A percentile compares a stretch with the other conserved stretches of the same genome.
phyloP scores from a whole-genome alignment of 768 basidiomycete genomes.

The Leucosporidium creatinivorum region DNA sequence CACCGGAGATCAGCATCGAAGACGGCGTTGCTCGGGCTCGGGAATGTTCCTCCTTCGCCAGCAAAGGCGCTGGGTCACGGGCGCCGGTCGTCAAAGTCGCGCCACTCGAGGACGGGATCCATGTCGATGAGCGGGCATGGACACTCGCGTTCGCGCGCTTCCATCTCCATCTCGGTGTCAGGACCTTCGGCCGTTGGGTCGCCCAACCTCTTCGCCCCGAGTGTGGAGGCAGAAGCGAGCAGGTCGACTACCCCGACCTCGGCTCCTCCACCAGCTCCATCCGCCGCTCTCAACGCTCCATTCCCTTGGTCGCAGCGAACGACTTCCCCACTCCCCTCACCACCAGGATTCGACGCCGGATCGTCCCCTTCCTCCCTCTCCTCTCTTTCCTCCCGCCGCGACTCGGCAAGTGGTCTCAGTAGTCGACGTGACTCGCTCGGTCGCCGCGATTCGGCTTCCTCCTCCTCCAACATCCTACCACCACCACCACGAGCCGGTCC shows the following conservation, averaged over 20 bases:
- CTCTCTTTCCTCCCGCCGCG: too few relatives aligned
- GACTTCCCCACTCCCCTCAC: background rate
- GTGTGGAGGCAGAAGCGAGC: background rate
- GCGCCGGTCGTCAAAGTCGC: background rate
- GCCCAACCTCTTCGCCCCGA: background rate
- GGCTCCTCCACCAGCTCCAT: background rate
- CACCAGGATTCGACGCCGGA: background rate
- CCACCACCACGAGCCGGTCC: conserved; percentile 13
- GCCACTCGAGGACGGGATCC: background rate
- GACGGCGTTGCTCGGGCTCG: conserved; percentile 11
- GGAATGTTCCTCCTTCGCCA: background rate
- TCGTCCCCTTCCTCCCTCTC: background rate
- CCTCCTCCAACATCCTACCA: conserved; percentile 2
- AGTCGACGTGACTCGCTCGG: too few relatives aligned
- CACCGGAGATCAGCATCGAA: conserved; percentile 26
- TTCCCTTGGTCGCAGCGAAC: background rate
- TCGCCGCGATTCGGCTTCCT: background rate
- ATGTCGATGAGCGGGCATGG: conserved; percentile 20
- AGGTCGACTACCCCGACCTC: background rate
- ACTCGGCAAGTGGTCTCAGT: too few relatives aligned
- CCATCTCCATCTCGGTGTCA: conserved; percentile 30
- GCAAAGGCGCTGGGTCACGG: conserved; percentile 4
- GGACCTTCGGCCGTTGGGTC: background rate
- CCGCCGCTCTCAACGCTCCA: background rate
- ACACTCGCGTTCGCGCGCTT: conserved; percentile 28